Conservation (phyloP, 768 basidiomycete species). For the Russula virescens region DNA sequence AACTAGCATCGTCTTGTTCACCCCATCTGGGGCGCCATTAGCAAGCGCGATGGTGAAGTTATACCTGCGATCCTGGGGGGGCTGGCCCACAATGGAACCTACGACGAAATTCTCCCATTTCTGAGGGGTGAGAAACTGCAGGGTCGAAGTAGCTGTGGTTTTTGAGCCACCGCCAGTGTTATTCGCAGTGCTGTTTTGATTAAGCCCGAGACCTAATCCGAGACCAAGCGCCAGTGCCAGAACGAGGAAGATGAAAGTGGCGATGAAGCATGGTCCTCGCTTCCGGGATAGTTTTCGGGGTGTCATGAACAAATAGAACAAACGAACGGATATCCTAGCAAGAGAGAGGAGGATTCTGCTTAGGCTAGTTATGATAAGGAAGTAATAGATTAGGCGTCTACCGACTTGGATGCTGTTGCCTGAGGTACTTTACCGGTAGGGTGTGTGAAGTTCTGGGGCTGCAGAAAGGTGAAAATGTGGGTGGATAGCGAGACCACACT, state of each 20-base stretch:
- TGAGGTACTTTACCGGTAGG: too few species aligned
- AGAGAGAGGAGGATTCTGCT: too few species aligned
- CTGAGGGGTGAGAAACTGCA: not conserved
- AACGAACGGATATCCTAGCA: not conserved
- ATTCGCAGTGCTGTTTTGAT: slow-evolving; percentile 4
- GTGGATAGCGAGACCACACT: too few species aligned
- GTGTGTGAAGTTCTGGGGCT: too few species aligned
- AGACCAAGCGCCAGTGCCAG: slow-evolving; percentile 28
- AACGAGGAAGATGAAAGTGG: slow-evolving; percentile 12
- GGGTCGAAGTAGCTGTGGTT: not conserved
- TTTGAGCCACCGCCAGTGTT: not conserved
- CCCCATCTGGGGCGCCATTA: slow-evolving; percentile 39
- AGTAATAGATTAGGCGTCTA: too few species aligned
- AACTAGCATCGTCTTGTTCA: slow-evolving; percentile 39
- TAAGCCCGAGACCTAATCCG: slow-evolving; percentile 25
- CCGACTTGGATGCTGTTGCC: too few species aligned
- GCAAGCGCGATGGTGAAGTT: slow-evolving; percentile 39
- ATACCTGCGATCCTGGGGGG: slow-evolving; percentile 39
- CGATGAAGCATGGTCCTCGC: not conserved
- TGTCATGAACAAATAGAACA: not conserved
- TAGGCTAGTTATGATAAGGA: too few species aligned
- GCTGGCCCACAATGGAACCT: slow-evolving; percentile 16
- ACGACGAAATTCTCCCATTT: slow-evolving; percentile 21
- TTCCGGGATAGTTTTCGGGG: not conserved
- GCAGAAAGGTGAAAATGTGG: too few species aligned